Base-by-base conservation (phyloP, 441 rosid genomes). In the Euphorbia celastroides region DNA sequence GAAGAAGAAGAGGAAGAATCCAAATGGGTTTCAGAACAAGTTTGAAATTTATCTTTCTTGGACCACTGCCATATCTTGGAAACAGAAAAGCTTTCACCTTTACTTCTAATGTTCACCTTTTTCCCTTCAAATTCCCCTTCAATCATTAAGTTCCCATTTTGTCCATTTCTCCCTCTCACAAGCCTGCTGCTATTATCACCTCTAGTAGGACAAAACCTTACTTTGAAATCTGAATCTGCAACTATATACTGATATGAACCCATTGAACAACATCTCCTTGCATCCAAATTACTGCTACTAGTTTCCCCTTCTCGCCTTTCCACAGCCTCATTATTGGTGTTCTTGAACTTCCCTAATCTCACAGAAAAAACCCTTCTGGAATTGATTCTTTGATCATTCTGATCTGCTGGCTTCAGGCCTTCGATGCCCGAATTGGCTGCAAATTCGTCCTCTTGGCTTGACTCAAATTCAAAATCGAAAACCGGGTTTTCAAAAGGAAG, bases 31-130 rank as follows among this genome's bases (percentile, higher is more conserved):
- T 80, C 87, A 30, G 83, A 76, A 44, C 82, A 65, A 74, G 66
- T 46, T n/a, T 81, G 74, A 31, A 77, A 41, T 25, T 65, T 82
- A 72, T 68, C 78, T 66, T 81, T 81, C 72, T 68, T 83, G 27
- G 86, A 79, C 92, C 92, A 89, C 54, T 85, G 87, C 90, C 86
- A 86, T 71, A 81, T 79, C 77, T 89, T 89, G 46, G 89, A 87
- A 22, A 80, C 79, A 64, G 83, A 86, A 76, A 81, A 77, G 80
- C 87, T 82, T 44, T 86, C 92, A 50, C 77, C 83, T 67, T 62
- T 81, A 50, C 57, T 67, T 65, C 81, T 79, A 14, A 61, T 67
- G 60, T 71, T 76, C 38, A 79, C 81, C 72, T 72, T 83, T 80
- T 73, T 82, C 64, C 79, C 88, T 23, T 75, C 87, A 66, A 38